Evolutionary conservation across 352 stramenopile species (phyloP).

Genomic region (Stramenopiles sp.): DNA sequence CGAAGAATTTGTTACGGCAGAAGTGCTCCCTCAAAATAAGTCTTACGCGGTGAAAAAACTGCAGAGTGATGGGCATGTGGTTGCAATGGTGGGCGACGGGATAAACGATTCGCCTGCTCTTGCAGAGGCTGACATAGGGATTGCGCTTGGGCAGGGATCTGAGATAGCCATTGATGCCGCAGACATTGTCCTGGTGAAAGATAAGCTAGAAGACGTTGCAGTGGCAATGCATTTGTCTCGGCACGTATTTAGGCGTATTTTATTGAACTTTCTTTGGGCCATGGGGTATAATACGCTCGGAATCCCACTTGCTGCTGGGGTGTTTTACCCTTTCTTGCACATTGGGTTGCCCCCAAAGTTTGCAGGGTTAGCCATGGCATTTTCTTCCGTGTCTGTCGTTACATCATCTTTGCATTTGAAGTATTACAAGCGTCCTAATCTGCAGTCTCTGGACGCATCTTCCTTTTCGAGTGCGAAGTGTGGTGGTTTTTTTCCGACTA

Average conservation of each 20-base stretch:
- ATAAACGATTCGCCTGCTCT: conserved; percentile 96
- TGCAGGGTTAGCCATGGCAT: conserved; percentile 81
- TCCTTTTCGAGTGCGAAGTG: too few relatives aligned
- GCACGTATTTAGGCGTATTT: conserved; percentile 85
- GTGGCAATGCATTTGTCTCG: conserved; percentile 82
- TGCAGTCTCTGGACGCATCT: too few relatives aligned
- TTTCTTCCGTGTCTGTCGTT: conserved; percentile 86
- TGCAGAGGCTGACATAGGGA: conserved; percentile 85
- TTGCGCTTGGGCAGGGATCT: conserved; percentile 79
- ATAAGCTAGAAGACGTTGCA: conserved; percentile 69
- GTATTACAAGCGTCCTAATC: conserved; percentile 57
- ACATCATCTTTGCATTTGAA: conserved; percentile 74
- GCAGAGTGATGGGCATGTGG: conserved; percentile 59
- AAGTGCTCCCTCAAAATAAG: conserved; percentile 87
- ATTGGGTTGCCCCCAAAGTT: conserved; percentile 82
- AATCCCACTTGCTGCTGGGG: conserved; percentile 84
- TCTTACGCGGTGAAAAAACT: conserved; percentile 68
- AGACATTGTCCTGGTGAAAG: conserved; percentile 66
- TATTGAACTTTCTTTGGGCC: conserved; percentile 90
- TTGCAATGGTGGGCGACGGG: conserved; percentile 90
- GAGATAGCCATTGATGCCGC: conserved; percentile 93
- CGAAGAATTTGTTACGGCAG: conserved; percentile 67
- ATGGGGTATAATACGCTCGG: conserved; percentile 91
- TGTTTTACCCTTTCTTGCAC: conserved; percentile 76
- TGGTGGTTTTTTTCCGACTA: too few relatives aligned